Base-by-base conservation (phyloP, 768 basidiomycete genomes). In the Auriscalpium vulgare region DNA sequence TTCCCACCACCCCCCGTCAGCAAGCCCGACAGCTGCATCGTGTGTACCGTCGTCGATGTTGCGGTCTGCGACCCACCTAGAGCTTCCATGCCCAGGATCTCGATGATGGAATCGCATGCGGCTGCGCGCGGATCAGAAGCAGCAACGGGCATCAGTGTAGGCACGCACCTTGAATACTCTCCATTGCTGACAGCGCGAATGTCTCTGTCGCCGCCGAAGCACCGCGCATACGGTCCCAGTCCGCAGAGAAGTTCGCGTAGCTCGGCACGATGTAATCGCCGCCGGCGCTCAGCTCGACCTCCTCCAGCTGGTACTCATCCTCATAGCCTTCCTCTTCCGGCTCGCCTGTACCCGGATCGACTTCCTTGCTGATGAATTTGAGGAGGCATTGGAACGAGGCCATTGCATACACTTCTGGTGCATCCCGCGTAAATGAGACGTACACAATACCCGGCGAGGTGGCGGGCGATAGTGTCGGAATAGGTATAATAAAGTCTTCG, bases 261-360 rank as follows among this genome's bases (percentile, higher is more conserved):
- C 82, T 94, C n/a, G 97, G 95, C 43, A 95, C 75, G 66, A 99
- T 90, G 70, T 95, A 99, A 74, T 98, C 95, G 23, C 61, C 61
- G 2, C 87, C 89, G 10, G 91, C 95, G 57, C 87, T 85, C 53
- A 99, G 76, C 68, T 98, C 97, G 55, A 97, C 82, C 59, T 98
- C 97, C 70, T 99, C 97, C 45, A 97, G 75, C 70, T 92, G 91
- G 71, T 99, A 99, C 71, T 98, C 95, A 74, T 98, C 97, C 67
- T 94, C 91, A 70, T 98, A 99, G n/a, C 97, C 97, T 53, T 97
- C 95, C 61, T 90, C 92, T 71, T 99, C 97, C 9, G 97, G 97
- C 66, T 91, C 85, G 21, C 95, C 95, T 13, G 90, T 95, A 47
- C 88, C 80, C 11, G 97, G 97, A 70, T 99, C 97, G 16, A 98